These are phyloP conservation scores for Stachybotrys chartarum DNA, from an alignment of 2,329 filamentous ascomycete species.

Conservation along the genomic window DNA sequence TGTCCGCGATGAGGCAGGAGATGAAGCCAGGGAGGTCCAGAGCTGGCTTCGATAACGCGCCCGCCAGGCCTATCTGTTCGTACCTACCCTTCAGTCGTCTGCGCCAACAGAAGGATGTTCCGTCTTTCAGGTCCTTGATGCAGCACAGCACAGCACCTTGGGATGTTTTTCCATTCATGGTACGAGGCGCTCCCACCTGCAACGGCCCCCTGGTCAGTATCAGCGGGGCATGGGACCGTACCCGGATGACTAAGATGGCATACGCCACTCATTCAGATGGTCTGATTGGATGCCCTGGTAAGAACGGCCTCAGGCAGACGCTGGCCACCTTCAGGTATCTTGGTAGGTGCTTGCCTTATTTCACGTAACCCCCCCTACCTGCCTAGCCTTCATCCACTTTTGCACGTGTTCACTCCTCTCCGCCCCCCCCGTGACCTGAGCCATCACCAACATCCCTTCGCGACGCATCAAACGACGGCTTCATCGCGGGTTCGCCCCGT, in stretches of 20 bases:
- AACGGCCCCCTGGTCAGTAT: too few species aligned
- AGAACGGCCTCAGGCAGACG: neutral
- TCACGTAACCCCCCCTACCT: neutral
- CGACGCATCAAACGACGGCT: neutral
- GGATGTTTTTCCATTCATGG: too few species aligned
- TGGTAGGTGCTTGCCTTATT: neutral
- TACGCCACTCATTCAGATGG: neutral
- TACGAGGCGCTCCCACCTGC: too few species aligned
- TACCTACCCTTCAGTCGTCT: too few species aligned
- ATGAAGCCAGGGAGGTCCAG: too few species aligned
- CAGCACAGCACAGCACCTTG: too few species aligned
- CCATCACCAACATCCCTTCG: neutral
- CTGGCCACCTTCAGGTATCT: neutral
- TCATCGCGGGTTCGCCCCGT: neutral
- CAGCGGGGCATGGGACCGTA: too few species aligned
- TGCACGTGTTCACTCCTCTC: neutral
- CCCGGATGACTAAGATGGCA: neutral
- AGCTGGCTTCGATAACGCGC: too few species aligned
- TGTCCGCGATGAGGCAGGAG: too few species aligned
- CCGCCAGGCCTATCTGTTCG: too few species aligned
- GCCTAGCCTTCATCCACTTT: neutral
- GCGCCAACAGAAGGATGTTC: too few species aligned
- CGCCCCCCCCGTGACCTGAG: neutral
- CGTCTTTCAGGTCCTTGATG: too few species aligned
- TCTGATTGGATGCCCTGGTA: neutral